Base-by-base conservation (phyloP, 2,329 filamentous ascomycete genomes). In the Bimuria novae-zelandiae region DNA sequence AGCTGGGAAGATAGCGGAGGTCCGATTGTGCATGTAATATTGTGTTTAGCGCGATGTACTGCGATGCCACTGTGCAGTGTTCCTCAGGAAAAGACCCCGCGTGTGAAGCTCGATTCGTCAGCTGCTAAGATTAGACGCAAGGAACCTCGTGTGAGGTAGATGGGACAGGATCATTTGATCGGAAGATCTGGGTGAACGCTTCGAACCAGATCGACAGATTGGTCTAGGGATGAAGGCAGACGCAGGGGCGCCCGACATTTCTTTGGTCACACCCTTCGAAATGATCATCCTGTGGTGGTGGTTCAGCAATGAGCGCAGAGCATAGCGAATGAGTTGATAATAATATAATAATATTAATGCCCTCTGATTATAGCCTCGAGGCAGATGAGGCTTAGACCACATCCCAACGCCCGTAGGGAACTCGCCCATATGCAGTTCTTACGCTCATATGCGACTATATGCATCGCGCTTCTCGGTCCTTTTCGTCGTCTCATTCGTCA, bases 351-450 rank as follows among this genome's bases (percentile, higher is more conserved):
- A 46, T 46, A 46, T 51, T 41, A 41, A 14, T 46, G 49, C 27
- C 23, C 40, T 40, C 23, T 25, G 29, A 17, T 40, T 51, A 12
- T 41, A 16, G 25, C 33, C 39, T 29, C 29, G 29, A 27, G 29
- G 49, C 35, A 41, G 12, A 40, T 41, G 32, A 35, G 39, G 23
- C 49, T 21, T 25, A 22, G 35, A 19, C 14, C 3, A n/a, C 33
- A 19, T 41, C 21, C 39, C 22, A 56, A 52, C 49, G 49, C 54
- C n/a, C 49, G 40, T 50, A 47, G 49, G 54, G 49, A 52, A 33
- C 45, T 33, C 40, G 39, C 45, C 51, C 51, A 40, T 53, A 53
- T 53, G 51, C 51, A 48, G 22, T 46, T 33, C 23, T 30, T 36
- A 32, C 30, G 33, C 37, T 23, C 36, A 41, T 19, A 36, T 16